Evolutionary conservation across 768 basidiomycete genomes (phyloP).

Genomic region (Russula earlei): DNA sequence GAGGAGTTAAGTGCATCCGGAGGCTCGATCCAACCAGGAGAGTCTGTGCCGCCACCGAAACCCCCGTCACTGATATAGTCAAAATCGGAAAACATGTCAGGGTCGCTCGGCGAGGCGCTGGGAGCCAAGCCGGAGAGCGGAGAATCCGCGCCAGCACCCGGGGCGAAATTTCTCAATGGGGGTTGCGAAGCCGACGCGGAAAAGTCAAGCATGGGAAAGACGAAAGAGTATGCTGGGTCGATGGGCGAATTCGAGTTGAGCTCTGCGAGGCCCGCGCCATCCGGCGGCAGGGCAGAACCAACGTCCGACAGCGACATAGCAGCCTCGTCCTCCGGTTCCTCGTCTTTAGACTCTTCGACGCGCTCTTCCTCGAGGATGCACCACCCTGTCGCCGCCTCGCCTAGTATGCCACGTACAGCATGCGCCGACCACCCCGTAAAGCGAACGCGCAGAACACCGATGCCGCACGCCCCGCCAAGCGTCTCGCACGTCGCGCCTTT

Average conservation of each 20-base stretch:
- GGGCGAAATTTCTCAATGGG: conserved; percentile 1
- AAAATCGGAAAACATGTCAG: conserved; percentile 2
- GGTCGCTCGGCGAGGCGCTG: neutral
- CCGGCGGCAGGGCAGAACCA: neutral
- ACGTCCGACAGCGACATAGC: conserved; percentile 26
- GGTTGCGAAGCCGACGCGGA: conserved; percentile 39
- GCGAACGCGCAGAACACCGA: conserved; percentile 56
- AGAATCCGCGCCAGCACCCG: conserved; percentile 12
- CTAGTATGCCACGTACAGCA: conserved; percentile 57
- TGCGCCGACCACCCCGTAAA: conserved; percentile 66
- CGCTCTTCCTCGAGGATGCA: conserved; percentile 55
- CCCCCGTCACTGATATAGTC: conserved; percentile 2
- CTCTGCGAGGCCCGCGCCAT: conserved; percentile 2
- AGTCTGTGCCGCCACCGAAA: conserved; percentile 18
- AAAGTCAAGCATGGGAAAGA: conserved; percentile 71
- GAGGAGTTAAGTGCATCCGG: conserved; percentile 9
- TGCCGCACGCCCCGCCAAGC: conserved; percentile 51
- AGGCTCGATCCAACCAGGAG: conserved; percentile 14
- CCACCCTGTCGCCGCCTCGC: conserved; percentile 67
- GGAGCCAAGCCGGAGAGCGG: conserved; percentile 4
- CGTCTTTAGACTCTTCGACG: conserved; percentile 15
- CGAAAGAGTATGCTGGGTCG: conserved; percentile 57
- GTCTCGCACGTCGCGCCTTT: conserved; percentile 51
- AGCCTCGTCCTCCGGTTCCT: neutral
- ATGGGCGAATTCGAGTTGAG: conserved; percentile 21